Percentiles rank a stretch among this genome's conserved stretches.
phyloP scores from a whole-genome alignment of 1,284 basidiomycete species.

The Rhodotorula mucilaginosa region DNA sequence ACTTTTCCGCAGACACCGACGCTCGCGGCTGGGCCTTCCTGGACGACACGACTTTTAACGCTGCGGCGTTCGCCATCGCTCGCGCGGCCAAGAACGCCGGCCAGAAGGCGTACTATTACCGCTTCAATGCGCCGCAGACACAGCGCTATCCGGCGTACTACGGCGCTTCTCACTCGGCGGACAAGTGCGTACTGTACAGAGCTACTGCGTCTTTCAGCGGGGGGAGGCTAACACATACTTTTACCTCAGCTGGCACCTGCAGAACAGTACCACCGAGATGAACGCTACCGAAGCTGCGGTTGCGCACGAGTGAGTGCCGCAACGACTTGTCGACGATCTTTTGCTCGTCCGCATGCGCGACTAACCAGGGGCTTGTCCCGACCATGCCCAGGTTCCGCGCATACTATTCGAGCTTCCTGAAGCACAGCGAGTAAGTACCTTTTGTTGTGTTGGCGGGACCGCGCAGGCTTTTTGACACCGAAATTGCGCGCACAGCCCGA shows the following conservation, averaged over 20 bases:
- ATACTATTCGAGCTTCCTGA: slow-evolving; percentile 14
- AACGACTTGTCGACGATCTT: too few relatives aligned
- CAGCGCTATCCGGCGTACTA: not conserved
- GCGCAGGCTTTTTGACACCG: too few relatives aligned
- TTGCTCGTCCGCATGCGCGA: too few relatives aligned
- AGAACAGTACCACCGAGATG: slow-evolving; percentile 10
- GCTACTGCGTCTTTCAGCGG: too few relatives aligned
- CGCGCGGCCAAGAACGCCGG: not conserved
- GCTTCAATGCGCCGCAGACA: slow-evolving; percentile 12
- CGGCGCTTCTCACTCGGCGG: slow-evolving; percentile 1
- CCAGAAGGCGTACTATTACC: not conserved
- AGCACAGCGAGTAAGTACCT: slow-evolving; percentile 11
- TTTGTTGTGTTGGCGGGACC: not conserved
- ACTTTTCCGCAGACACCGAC: not conserved
- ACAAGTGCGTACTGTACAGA: not conserved
- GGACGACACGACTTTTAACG: slow-evolving; percentile 1
- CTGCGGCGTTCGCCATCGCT: not conserved
- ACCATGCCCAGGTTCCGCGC: slow-evolving; percentile 5
- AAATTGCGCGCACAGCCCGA: slow-evolving; percentile 6
- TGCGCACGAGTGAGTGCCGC: slow-evolving; percentile 4
- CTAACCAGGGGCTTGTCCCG: not conserved
- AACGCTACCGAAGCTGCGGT: slow-evolving; percentile 12
- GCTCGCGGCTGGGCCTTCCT: not conserved
- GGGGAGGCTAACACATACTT: not conserved
- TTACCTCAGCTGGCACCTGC: not conserved